Evolutionary conservation across 2,329 filamentous ascomycete species (phyloP).

Genomic region (Coniochaeta hoffmannii): DNA sequence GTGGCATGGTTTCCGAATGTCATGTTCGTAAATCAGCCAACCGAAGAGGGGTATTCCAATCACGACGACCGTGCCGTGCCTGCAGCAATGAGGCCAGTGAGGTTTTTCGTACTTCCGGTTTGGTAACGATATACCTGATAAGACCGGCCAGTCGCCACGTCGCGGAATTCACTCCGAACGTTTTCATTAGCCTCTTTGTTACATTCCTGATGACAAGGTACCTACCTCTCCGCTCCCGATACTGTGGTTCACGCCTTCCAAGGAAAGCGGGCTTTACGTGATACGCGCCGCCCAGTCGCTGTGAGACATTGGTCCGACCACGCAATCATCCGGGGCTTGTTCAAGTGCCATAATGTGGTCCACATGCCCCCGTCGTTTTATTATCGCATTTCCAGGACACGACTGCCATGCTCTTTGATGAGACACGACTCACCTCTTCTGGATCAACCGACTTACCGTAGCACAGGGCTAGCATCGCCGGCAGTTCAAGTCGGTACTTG

Average conservation of each 20-base stretch:
- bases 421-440: neutral
- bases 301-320: neutral
- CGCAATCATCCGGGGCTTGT: neutral
- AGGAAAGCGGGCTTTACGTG: neutral
- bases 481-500: neutral
- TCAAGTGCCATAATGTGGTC: neutral
- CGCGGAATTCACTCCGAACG: neutral
- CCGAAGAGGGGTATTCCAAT: neutral
- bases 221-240: neutral
- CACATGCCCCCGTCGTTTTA: neutral
- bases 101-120: too few relatives aligned
- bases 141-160: neutral
- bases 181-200: too few relatives aligned
- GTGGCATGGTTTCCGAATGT: neutral
- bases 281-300: neutral
- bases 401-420: too few relatives aligned
- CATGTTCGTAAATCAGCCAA: neutral
- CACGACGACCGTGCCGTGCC: neutral
- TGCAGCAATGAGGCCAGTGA: neutral
- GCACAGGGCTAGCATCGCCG: neutral
- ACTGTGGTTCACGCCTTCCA: slow-evolving; percentile 1
- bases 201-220: too few relatives aligned
- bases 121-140: too few relatives aligned
- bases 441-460: too few relatives aligned
- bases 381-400: neutral